These are phyloP conservation scores for Verticillium klebahnii DNA, from an alignment of 2,329 filamentous ascomycete species.

Conservation along the genomic window DNA sequence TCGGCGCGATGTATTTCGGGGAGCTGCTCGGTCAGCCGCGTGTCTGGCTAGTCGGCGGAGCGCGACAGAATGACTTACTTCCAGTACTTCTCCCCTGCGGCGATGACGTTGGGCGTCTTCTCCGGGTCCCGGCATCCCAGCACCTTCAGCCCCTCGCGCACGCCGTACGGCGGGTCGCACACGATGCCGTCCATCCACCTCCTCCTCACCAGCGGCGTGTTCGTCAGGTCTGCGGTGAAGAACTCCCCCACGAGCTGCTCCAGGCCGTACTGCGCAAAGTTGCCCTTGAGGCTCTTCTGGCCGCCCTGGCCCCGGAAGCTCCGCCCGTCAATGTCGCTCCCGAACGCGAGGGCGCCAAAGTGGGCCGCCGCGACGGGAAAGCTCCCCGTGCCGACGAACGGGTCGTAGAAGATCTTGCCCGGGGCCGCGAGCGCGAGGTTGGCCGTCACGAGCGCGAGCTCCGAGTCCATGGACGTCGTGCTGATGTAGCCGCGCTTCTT, in stretches of 20 bases:
- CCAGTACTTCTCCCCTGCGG: slow-evolving; percentile 66
- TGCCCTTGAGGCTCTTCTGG: slow-evolving; percentile 52
- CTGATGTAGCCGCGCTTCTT: slow-evolving; percentile 94
- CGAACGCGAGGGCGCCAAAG: slow-evolving; percentile 79
- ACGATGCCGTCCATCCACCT: slow-evolving; percentile 82
- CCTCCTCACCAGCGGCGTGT: slow-evolving; percentile 64
- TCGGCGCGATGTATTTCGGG: slow-evolving; percentile 76
- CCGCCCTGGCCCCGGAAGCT: slow-evolving; percentile 71
- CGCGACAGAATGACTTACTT: slow-evolving; percentile 42
- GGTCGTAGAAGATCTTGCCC: slow-evolving; percentile 87
- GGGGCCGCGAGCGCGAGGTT: slow-evolving; percentile 82
- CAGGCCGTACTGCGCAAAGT: slow-evolving; percentile 81
- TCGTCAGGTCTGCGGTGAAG: slow-evolving; percentile 83
- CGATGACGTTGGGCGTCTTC: slow-evolving; percentile 55
- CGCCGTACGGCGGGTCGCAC: slow-evolving; percentile 94
- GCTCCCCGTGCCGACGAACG: slow-evolving; percentile 91
- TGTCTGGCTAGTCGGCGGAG: not conserved
- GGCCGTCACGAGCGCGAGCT: slow-evolving; percentile 84
- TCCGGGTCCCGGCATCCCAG: slow-evolving; percentile 69
- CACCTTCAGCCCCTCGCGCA: slow-evolving; percentile 86
- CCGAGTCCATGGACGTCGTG: slow-evolving; percentile 96
- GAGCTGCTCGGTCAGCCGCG: slow-evolving; percentile 33
- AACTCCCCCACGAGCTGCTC: slow-evolving; percentile 64
- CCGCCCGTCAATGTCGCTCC: slow-evolving; percentile 90
- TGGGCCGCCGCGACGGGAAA: slow-evolving; percentile 88